These are phyloP conservation scores for Lodderomyces theae DNA, from an alignment of 1,139 yeast species.

Conservation along the genomic window DNA sequence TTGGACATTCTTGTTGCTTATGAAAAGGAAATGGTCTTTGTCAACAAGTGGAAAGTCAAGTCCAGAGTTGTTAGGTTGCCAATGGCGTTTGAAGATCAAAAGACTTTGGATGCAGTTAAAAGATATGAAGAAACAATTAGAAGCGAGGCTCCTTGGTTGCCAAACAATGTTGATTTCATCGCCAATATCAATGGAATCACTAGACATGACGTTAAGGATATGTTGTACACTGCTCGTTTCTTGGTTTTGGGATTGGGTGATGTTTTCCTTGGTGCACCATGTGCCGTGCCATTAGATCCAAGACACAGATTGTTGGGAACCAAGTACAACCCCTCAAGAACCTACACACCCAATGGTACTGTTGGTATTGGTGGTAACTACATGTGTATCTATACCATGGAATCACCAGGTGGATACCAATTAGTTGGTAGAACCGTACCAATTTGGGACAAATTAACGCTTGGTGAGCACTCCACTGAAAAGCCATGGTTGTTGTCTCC, in stretches of 20 bases:
- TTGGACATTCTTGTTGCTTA: slow-evolving; percentile 65
- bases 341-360: slow-evolving; percentile 93
- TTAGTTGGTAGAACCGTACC: slow-evolving; percentile 95
- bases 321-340: slow-evolving; percentile 94
- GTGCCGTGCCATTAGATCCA: slow-evolving; percentile 97
- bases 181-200: slow-evolving; percentile 81
- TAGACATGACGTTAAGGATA: slow-evolving; percentile 72
- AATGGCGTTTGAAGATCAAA: slow-evolving; percentile 92
- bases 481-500: slow-evolving; percentile 89
- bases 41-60: slow-evolving; percentile 79
- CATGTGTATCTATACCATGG: slow-evolving; percentile 98
- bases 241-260: slow-evolving; percentile 95
- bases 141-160: slow-evolving; percentile 94
- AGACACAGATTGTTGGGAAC: slow-evolving; percentile 90
- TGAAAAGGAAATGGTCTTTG: slow-evolving; percentile 70
- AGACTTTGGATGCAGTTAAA: slow-evolving; percentile 83
- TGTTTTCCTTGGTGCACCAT: slow-evolving; percentile 95
- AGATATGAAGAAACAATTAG: slow-evolving; percentile 93
- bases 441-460: slow-evolving; percentile 90
- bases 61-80: slow-evolving; percentile 84
- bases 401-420: slow-evolving; percentile 98
- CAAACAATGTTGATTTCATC: slow-evolving; percentile 93
- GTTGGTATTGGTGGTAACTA: slow-evolving; percentile 98
- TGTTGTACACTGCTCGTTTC: slow-evolving; percentile 85
- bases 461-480: slow-evolving; percentile 59